Evolutionary conservation across 306 rosid genomes (phyloP).

Genomic region (Ormosia emarginata): DNA sequence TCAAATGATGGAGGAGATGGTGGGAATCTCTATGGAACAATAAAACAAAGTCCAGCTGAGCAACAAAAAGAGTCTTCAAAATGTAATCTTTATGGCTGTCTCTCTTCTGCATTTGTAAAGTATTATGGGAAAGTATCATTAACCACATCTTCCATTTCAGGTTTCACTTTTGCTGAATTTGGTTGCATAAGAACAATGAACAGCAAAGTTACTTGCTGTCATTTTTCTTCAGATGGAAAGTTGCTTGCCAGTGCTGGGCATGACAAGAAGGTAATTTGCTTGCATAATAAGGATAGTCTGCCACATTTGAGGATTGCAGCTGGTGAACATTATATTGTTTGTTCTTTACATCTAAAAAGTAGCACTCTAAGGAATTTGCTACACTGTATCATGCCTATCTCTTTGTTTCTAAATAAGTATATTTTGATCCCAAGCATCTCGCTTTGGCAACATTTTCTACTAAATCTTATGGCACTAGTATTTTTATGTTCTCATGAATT

Average conservation of each 20-base stretch:
- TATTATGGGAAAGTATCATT: neutral
- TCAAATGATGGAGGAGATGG: constrained; percentile 78
- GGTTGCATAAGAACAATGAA: constrained; percentile 67
- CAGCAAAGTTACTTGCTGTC: constrained; percentile 70
- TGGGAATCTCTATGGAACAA: constrained; percentile 72
- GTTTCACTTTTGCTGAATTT: constrained; percentile 72
- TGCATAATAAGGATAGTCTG: neutral
- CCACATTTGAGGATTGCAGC: neutral
- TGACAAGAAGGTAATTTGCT: constrained; percentile 71
- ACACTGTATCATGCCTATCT: neutral
- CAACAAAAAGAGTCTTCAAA: constrained; percentile 66
- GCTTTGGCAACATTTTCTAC: neutral
- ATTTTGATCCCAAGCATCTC: neutral
- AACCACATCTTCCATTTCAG: constrained; percentile 58
- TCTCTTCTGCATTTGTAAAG: neutral
- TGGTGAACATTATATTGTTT: neutral
- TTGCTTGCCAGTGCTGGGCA: constrained; percentile 92
- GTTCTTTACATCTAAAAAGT: neutral
- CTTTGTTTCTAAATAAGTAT: neutral
- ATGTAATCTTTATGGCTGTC: constrained; percentile 37
- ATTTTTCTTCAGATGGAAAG: constrained; percentile 92
- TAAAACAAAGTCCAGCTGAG: constrained; percentile 71
- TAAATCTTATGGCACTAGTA: neutral
- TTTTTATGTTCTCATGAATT: neutral
- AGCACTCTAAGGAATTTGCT: neutral